phyloP scores from a whole-genome alignment of 2,329 filamentous ascomycete species.

The Claviceps cyperi region DNA sequence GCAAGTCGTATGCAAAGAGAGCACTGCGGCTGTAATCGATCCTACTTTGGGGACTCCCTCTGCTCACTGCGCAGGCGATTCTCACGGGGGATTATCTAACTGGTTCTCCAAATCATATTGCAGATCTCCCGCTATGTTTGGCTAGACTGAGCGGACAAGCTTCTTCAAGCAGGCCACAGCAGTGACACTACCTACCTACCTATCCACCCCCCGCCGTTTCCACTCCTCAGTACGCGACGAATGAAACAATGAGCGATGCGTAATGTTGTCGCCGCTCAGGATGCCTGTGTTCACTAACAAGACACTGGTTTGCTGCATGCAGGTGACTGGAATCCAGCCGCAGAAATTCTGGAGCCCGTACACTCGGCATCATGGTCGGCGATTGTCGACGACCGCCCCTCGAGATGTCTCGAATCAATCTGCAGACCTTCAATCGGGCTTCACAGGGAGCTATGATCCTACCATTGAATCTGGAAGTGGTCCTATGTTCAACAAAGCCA shows the following conservation, averaged over 20 bases:
- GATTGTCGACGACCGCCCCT: not conserved
- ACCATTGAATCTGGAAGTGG: slow-evolving; percentile 36
- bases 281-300: slow-evolving; percentile 3
- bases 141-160: not conserved
- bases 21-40: not conserved
- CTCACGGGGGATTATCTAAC: not conserved
- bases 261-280: not conserved
- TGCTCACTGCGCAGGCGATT: not conserved
- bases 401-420: slow-evolving; percentile 23
- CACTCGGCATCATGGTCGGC: not conserved
- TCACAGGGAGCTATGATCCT: slow-evolving; percentile 45
- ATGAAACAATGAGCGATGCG: slow-evolving; percentile 1
- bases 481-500: slow-evolving; percentile 44
- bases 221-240: not conserved
- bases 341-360: not conserved
- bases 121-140: not conserved
- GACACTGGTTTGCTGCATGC: not conserved
- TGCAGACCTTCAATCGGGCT: slow-evolving; percentile 40
- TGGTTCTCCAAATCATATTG: not conserved
- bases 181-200: not conserved
- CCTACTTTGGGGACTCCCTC: not conserved
- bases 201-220: not conserved
- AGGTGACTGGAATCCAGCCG: not conserved
- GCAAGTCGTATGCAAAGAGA: not conserved
- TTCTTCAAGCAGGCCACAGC: not conserved